Percentiles rank a stretch among this genome's conserved stretches.
Conservation (phyloP, 768 basidiomycete genomes). For the Collybia nuda region DNA sequence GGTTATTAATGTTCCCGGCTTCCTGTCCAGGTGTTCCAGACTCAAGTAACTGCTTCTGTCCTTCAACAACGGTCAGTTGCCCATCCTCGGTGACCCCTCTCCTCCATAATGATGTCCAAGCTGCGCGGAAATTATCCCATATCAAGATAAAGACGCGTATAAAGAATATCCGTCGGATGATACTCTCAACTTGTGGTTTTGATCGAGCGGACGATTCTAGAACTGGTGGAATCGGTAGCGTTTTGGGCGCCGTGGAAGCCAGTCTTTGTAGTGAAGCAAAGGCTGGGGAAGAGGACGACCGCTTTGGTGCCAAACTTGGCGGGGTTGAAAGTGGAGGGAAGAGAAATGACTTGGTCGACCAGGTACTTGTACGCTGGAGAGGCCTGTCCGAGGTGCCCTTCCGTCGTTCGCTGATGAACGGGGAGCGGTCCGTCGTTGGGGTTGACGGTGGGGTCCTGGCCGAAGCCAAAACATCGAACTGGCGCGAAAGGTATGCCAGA, state of each 20-base stretch:
- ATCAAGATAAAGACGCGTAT: slow-evolving; percentile 66
- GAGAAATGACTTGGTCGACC: slow-evolving; percentile 56
- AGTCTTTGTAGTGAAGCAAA: slow-evolving; percentile 30
- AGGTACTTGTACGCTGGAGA: slow-evolving; percentile 52
- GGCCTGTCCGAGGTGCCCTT: slow-evolving; percentile 23
- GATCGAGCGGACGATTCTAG: slow-evolving; percentile 29
- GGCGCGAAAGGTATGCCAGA: slow-evolving; percentile 76
- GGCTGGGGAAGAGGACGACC: slow-evolving; percentile 66
- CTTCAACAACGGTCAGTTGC: slow-evolving; percentile 3
- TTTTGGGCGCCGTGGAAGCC: slow-evolving; percentile 20
- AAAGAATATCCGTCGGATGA: slow-evolving; percentile 64
- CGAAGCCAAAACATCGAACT: slow-evolving; percentile 74
- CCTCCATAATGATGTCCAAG: slow-evolving; percentile 50
- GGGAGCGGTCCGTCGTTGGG: slow-evolving; percentile 37
- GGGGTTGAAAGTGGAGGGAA: slow-evolving; percentile 34
- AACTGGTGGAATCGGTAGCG: slow-evolving; percentile 20
- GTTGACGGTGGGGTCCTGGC: slow-evolving; percentile 60
- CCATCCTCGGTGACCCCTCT: slow-evolving; percentile 2
- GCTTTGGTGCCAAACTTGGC: slow-evolving; percentile 37
- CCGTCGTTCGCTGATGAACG: slow-evolving; percentile 24
- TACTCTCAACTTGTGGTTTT: slow-evolving; percentile 38
- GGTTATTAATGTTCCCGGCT: not conserved
- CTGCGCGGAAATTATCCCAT: slow-evolving; percentile 68
- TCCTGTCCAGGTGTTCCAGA: not conserved
- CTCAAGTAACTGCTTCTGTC: slow-evolving; percentile 1